These are phyloP conservation scores for Lycium ferocissimum DNA, from an alignment of 257 asterid species.

Conservation along the genomic window DNA sequence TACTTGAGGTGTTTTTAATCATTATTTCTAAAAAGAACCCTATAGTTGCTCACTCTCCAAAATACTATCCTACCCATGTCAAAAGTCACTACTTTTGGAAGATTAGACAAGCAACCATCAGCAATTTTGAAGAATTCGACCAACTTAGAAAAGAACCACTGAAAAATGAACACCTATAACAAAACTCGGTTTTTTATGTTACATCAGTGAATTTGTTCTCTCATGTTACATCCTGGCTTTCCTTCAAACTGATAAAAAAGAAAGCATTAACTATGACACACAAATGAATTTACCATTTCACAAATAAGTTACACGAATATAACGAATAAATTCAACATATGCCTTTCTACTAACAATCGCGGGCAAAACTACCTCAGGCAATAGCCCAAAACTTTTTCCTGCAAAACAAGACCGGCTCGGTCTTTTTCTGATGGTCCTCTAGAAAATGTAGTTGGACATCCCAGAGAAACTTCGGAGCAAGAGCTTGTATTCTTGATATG, in stretches of 20 bases:
- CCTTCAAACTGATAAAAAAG: slow-evolving; percentile 1
- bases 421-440: slow-evolving; percentile 64
- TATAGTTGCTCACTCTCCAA: not conserved
- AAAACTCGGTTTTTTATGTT: not conserved
- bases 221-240: slow-evolving; percentile 15
- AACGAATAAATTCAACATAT: not conserved
- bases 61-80: not conserved
- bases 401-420: slow-evolving; percentile 77
- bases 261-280: slow-evolving; percentile 17
- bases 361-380: slow-evolving; percentile 39
- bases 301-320: slow-evolving; percentile 1
- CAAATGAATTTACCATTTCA: not conserved
- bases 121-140: not conserved
- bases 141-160: not conserved
- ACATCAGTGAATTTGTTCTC: not conserved
- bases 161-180: not conserved
- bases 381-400: slow-evolving; percentile 87
- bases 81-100: not conserved
- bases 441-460: slow-evolving; percentile 64
- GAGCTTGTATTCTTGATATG: slow-evolving; percentile 56
- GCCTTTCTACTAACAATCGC: not conserved
- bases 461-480: slow-evolving; percentile 86
- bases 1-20: too few relatives aligned
- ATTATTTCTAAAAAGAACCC: too few relatives aligned
- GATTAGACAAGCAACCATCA: not conserved